Conservation (phyloP, 2,329 filamentous ascomycete genomes). For the Cladosporium velox region DNA sequence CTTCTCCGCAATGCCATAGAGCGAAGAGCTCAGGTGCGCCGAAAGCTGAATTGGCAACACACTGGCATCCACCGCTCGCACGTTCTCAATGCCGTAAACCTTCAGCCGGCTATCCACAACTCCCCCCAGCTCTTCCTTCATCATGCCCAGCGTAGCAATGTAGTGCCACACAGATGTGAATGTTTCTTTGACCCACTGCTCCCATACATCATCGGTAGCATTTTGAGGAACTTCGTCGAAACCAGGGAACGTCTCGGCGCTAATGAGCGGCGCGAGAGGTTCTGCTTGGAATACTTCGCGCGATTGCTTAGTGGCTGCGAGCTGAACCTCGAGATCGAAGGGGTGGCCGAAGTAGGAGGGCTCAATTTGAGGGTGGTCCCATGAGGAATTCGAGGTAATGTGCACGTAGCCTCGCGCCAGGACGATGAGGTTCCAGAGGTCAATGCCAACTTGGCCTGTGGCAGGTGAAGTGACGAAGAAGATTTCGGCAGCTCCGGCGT, state of each 20-base stretch:
- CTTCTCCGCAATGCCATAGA: slow-evolving; percentile 39
- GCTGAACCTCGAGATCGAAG: slow-evolving; percentile 41
- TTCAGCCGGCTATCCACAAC: slow-evolving; percentile 41
- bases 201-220: slow-evolving; percentile 28
- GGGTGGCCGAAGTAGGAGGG: slow-evolving; percentile 47
- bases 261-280: slow-evolving; percentile 32
- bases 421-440: slow-evolving; percentile 41
- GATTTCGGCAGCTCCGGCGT: slow-evolving; percentile 34
- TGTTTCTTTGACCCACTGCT: slow-evolving; percentile 28
- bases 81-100: slow-evolving; percentile 40
- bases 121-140: slow-evolving; percentile 26
- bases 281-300: slow-evolving; percentile 34
- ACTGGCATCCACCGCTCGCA: slow-evolving; percentile 42
- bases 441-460: slow-evolving; percentile 37
- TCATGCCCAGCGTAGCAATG: slow-evolving; percentile 32
- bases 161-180: slow-evolving; percentile 37
- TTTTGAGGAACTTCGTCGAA: slow-evolving; percentile 16
- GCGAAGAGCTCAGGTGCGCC: slow-evolving; percentile 33
- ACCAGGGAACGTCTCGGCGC: slow-evolving; percentile 34
- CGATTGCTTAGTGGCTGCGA: slow-evolving; percentile 37
- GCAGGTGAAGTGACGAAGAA: slow-evolving; percentile 41
- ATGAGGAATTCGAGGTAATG: slow-evolving; percentile 30
- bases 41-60: slow-evolving; percentile 37
- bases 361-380: slow-evolving; percentile 43
- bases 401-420: slow-evolving; percentile 32